phyloP scores from a whole-genome alignment of 305 asterid genomes.

The Fraxinus floribunda region DNA sequence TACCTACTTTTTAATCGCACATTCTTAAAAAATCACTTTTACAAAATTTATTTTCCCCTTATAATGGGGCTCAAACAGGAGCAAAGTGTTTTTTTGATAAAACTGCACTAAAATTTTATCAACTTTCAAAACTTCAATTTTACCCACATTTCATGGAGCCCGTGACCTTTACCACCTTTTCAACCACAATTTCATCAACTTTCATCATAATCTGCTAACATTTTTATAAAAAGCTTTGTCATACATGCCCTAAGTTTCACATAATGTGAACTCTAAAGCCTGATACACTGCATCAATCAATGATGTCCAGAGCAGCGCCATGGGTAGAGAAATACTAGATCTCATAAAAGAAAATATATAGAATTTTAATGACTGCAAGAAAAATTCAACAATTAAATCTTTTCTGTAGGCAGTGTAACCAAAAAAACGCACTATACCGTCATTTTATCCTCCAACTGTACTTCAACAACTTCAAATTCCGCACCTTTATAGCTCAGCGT shows the following conservation, averaged over 20 bases:
- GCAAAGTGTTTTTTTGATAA: background rate
- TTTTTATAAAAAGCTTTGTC: background rate
- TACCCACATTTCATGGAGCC: background rate
- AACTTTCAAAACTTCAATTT: background rate
- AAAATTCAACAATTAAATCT: background rate
- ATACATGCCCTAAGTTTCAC: background rate
- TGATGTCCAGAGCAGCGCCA: slow-evolving; percentile 4
- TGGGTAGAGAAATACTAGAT: background rate
- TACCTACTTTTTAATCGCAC: background rate
- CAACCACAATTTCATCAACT: background rate
- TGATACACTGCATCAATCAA: background rate
- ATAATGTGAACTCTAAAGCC: background rate
- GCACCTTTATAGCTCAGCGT: slow-evolving; percentile 98
- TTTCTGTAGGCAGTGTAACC: slow-evolving; percentile 24
- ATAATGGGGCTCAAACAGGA: background rate
- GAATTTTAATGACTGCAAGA: background rate
- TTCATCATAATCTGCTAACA: background rate
- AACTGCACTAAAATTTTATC: background rate
- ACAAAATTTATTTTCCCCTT: background rate
- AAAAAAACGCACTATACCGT: slow-evolving; percentile 46
- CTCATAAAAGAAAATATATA: background rate
- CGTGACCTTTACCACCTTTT: background rate
- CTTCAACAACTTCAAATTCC: slow-evolving; percentile 96
- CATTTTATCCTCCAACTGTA: slow-evolving; percentile 78
- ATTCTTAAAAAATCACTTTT: background rate